Conservation (phyloP, 169 alveolate genomes). For the Ichthyophthirius multifiliis region DNA sequence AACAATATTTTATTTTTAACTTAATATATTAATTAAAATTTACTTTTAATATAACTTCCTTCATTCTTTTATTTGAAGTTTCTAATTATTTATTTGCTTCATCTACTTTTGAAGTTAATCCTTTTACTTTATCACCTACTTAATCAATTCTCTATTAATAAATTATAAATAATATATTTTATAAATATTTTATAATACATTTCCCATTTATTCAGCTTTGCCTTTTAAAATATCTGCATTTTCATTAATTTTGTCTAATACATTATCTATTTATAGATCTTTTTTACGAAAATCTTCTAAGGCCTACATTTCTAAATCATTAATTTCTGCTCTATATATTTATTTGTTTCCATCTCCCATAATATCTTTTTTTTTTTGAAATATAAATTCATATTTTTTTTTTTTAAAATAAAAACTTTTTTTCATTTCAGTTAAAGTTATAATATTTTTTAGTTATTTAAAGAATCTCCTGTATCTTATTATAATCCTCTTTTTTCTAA, state of each 20-base stretch:
- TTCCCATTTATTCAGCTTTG: background rate
- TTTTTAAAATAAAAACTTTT: background rate
- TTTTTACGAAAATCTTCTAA: background rate
- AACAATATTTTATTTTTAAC: too few species aligned
- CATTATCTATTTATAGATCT: background rate
- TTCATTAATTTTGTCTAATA: background rate
- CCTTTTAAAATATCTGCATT: background rate
- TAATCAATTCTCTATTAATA: slow-evolving; percentile 13
- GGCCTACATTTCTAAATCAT: background rate
- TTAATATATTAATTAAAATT: too few species aligned
- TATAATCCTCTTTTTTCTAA: background rate
- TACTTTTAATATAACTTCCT: too few species aligned
- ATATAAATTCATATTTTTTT: background rate
- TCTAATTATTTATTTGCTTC: slow-evolving; percentile 1
- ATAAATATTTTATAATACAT: background rate
- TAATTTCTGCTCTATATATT: background rate
- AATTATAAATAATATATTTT: background rate
- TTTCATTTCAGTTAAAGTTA: too few species aligned
- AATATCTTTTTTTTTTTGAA: background rate
- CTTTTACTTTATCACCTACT: background rate
- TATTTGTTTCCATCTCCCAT: background rate
- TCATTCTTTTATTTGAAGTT: slow-evolving; percentile 10
- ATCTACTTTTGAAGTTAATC: slow-evolving; percentile 7
- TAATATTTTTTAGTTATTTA: too few species aligned
- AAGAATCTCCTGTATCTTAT: too few species aligned